Base-by-base conservation (phyloP, 2,329 filamentous ascomycete genomes). In the Monosporascus sp. region DNA sequence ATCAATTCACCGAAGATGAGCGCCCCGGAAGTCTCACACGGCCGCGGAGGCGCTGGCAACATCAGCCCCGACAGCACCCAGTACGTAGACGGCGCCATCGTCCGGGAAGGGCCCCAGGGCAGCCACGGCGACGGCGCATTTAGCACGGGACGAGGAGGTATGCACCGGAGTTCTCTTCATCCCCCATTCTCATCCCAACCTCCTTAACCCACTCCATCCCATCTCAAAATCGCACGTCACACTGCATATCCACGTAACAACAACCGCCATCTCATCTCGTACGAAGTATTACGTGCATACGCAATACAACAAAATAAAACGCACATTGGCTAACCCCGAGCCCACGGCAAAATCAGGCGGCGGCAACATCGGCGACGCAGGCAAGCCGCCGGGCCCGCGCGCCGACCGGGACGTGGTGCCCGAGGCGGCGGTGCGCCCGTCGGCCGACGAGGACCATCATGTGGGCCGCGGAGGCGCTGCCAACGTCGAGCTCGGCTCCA, bases 51-150 rank as follows among this genome's bases (percentile, higher is more conserved):
- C 61, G 80, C 79, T 20, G 83, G 83, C 63, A 86, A 86, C 69
- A 83, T 86, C 68, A 76, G 74, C 58, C 67, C 71, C 36, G 83
- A 86, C 65, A 67, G 77, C 56, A 85, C 81, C 38, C 63, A 76
- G 60, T 87, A 87, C 64, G 76, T 77, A 57, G 84, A 87, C 59
- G 84, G 83, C 61, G 80, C 82, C 58, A 81, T 87, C 51, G 81
- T 82, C 52, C 80, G 83, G 48, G 64, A 75, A 44, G 82, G 81
- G 49, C 65, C 71, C 3, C 73, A 75, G 64, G 81, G 81, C 58
- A 80, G 77, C 66, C 81, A 84, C 61, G 75, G 76, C 24, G 81
- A 83, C 58, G 82, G 81, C 60, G 77, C 80, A 44, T 83, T 76
- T 66, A 83, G 80, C 66, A 76, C 80, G 9, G 82, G 82, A 22